These are phyloP conservation scores for Wallacemonas sp. DNA, from an alignment of 208 protist species.

Conservation along the genomic window DNA sequence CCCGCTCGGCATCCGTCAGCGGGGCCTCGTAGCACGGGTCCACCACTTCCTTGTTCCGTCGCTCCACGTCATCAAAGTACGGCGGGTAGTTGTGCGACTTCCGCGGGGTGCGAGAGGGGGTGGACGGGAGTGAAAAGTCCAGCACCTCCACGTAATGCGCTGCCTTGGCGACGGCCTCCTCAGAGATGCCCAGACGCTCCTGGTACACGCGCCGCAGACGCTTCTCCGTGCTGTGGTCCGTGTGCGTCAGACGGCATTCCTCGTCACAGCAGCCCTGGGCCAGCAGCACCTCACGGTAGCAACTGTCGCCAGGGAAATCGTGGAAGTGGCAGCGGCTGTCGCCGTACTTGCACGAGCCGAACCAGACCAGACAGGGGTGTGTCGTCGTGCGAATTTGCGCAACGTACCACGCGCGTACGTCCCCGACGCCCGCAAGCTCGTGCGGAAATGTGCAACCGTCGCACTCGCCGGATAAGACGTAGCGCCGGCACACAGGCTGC, in stretches of 20 bases:
- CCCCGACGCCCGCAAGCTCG: not conserved
- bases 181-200: not conserved
- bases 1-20: no score
- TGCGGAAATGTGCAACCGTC: not conserved
- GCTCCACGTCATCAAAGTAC: no score
- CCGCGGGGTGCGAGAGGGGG: no score
- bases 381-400: not conserved
- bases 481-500: not conserved
- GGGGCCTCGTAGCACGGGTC: not conserved
- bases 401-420: not conserved
- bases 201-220: not conserved
- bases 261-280: no score
- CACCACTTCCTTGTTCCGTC: not conserved
- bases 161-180: no score
- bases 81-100: no score
- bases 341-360: no score
- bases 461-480: not conserved
- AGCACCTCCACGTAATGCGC: not conserved
- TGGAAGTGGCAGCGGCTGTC: not conserved
- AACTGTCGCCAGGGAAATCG: slow-evolving; percentile 4
- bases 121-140: no score
- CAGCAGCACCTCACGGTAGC: not conserved
- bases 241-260: no score
- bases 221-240: not conserved
- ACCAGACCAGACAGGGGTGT: not conserved